These are phyloP conservation scores for Solanum chilense DNA, from an alignment of 257 asterid genomes.

Conservation along the genomic window DNA sequence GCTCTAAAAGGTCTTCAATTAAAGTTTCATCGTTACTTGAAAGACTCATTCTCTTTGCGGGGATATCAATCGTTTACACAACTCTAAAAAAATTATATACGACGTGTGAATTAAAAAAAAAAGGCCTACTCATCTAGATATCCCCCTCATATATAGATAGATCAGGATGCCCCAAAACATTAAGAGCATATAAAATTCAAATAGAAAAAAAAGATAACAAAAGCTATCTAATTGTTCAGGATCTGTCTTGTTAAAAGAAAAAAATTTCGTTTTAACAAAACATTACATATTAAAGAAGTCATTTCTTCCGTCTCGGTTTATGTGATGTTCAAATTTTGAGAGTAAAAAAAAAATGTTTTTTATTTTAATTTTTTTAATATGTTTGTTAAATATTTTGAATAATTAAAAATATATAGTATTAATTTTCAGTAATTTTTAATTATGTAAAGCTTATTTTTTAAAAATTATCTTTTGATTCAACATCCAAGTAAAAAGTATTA, in stretches of 20 bases:
- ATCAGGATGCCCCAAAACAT: neutral
- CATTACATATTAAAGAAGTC: neutral
- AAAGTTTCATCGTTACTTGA: neutral
- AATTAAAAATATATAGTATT: too few relatives aligned
- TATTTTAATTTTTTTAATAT: too few relatives aligned
- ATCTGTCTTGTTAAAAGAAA: neutral
- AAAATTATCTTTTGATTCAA: neutral
- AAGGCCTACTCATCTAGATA: neutral
- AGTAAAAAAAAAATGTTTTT: neutral
- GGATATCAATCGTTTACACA: neutral
- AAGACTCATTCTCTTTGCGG: neutral
- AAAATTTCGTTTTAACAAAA: too few relatives aligned
- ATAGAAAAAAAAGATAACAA: too few relatives aligned
- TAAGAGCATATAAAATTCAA: neutral
- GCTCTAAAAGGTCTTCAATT: neutral
- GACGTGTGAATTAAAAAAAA: neutral
- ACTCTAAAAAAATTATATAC: neutral
- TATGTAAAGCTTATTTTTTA: too few relatives aligned
- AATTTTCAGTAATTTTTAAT: too few relatives aligned
- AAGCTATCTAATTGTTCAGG: neutral
- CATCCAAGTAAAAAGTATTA: neutral
- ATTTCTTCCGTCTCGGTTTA: neutral
- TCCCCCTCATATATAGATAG: neutral
- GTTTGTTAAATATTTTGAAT: neutral
- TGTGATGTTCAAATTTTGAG: neutral